These are phyloP conservation scores for Codiaeum variegatum DNA, from an alignment of 441 rosid genomes.

Conservation along the genomic window DNA sequence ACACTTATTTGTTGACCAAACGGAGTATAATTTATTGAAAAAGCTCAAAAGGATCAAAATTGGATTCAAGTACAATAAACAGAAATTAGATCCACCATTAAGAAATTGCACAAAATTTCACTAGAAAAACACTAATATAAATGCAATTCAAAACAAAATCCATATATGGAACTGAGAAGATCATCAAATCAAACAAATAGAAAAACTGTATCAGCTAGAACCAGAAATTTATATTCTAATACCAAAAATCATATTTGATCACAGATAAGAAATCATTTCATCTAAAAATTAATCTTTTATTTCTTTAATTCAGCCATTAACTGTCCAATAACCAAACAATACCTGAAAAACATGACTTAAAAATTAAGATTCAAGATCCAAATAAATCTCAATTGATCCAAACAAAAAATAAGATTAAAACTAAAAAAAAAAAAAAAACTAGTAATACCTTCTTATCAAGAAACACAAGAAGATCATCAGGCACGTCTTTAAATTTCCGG, in stretches of 20 bases:
- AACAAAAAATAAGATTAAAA: not conserved
- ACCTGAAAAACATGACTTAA: not conserved
- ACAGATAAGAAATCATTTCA: not conserved
- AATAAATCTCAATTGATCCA: not conserved
- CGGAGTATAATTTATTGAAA: not conserved
- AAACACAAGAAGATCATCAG: conserved; percentile 60
- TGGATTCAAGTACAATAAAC: not conserved
- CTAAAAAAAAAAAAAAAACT: not conserved
- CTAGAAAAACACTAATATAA: not conserved
- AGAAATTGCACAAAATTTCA: not conserved
- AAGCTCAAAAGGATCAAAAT: not conserved
- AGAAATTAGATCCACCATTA: not conserved
- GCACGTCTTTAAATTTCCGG: conserved; percentile 50
- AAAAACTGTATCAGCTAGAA: not conserved
- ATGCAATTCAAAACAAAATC: conserved; percentile 9
- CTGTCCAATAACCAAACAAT: not conserved
- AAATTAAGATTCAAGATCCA: not conserved
- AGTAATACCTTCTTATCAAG: conserved; percentile 63
- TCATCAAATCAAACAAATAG: not conserved
- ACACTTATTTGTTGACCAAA: no score
- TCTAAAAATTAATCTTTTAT: not conserved
- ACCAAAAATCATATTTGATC: no score
- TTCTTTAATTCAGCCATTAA: not conserved
- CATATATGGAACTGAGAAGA: not conserved
- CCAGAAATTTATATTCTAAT: not conserved